Percentiles rank a stretch among this genome's conserved stretches.
phyloP scores from a whole-genome alignment of 2,329 filamentous ascomycete genomes.

The Exophiala calicioides region DNA sequence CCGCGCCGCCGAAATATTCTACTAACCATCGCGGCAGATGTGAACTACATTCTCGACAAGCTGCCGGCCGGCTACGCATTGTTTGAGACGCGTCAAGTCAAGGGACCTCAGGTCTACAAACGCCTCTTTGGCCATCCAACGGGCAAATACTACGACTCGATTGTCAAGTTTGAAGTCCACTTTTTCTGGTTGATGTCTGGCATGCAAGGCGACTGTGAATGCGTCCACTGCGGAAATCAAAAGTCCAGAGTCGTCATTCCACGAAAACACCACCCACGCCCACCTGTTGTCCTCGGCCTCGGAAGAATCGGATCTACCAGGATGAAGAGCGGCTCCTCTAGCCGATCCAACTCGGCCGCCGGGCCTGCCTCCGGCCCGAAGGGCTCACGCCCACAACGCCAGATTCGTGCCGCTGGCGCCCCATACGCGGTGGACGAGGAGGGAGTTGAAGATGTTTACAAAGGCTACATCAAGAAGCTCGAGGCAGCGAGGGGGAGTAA shows the following conservation, averaged over 20 bases:
- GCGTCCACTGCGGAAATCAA: constrained; percentile 47
- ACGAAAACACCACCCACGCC: constrained; percentile 22
- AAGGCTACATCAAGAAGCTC: constrained; percentile 52
- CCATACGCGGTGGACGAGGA: constrained; percentile 47
- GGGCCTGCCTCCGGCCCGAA: constrained; percentile 15
- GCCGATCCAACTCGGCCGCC: constrained; percentile 14
- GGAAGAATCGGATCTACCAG: constrained; percentile 18
- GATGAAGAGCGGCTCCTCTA: constrained; percentile 11
- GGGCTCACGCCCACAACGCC: constrained; percentile 26
- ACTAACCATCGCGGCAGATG: constrained; percentile 34
- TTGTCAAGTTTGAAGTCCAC: constrained; percentile 57
- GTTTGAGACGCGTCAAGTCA: constrained; percentile 51
- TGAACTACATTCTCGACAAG: constrained; percentile 53
- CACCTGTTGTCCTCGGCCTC: background rate
- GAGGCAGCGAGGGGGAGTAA: constrained; percentile 35
- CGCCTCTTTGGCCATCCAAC: constrained; percentile 60
- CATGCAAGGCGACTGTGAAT: constrained; percentile 48
- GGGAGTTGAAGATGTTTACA: constrained; percentile 57
- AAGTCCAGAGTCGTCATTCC: constrained; percentile 7
- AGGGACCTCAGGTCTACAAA: constrained; percentile 49
- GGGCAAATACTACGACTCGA: constrained; percentile 54
- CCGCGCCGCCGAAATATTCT: background rate
- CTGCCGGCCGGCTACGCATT: constrained; percentile 58
- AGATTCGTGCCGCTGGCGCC: constrained; percentile 24
- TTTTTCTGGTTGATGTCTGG: constrained; percentile 59